Evolutionary conservation across 495 filamentous ascomycete genomes (phyloP).

Genomic region (Penicillium parvum): DNA sequence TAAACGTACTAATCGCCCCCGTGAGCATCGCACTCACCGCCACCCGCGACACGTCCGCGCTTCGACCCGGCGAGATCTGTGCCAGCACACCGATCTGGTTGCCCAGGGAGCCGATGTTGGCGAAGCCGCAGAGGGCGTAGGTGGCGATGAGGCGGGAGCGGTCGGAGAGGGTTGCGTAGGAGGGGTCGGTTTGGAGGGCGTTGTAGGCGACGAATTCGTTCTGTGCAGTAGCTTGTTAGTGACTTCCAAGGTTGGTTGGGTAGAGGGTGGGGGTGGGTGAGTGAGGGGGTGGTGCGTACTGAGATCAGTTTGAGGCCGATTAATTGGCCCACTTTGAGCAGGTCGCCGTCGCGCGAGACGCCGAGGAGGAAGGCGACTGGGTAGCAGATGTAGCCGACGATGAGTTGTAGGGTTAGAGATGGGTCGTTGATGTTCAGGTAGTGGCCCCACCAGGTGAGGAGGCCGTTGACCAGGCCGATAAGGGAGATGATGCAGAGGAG

Average conservation of each 20-base stretch:
- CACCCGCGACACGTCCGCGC: conserved; percentile 69
- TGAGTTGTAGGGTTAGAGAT: conserved; percentile 66
- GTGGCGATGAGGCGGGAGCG: conserved; percentile 72
- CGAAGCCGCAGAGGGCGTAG: conserved; percentile 70
- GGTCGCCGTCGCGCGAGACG: conserved; percentile 65
- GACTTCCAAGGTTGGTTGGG: neutral
- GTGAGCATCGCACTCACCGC: conserved; percentile 74
- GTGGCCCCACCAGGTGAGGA: conserved; percentile 84
- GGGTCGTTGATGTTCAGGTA: conserved; percentile 72
- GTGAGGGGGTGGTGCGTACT: conserved; percentile 29
- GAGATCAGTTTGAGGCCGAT: conserved; percentile 81
- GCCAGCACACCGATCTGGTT: conserved; percentile 83
- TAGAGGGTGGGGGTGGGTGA: neutral
- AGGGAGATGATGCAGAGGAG: conserved; percentile 84
- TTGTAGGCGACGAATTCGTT: conserved; percentile 66
- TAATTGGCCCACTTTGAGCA: conserved; percentile 69
- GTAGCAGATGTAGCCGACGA: conserved; percentile 81
- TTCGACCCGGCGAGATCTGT: conserved; percentile 69
- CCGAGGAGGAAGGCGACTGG: conserved; percentile 82
- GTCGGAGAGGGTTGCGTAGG: conserved; percentile 53
- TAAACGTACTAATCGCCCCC: conserved; percentile 75
- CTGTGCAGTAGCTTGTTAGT: too few relatives aligned
- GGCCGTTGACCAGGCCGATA: conserved; percentile 67
- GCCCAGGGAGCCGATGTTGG: conserved; percentile 76
- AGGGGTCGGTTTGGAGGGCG: conserved; percentile 38